Evolutionary conservation across 176 grass and related monocot species (phyloP).

Genomic region (Aegilops bicornis): DNA sequence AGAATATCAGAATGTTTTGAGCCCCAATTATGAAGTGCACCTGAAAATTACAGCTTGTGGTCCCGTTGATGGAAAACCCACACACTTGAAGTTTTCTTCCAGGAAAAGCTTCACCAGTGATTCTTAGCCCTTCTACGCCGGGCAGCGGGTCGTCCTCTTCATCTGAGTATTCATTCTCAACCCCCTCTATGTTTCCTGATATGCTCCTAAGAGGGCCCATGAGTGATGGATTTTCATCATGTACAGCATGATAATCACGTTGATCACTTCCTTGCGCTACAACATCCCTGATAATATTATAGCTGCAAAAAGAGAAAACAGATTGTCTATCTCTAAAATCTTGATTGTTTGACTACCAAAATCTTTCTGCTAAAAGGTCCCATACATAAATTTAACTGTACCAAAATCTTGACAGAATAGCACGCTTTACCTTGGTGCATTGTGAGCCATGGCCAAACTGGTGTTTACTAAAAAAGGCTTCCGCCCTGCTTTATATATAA

Average conservation of each 20-base stretch:
- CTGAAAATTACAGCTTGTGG: too few species aligned
- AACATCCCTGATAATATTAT: constrained; percentile 21
- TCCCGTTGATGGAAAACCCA: too few species aligned
- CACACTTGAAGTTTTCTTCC: too few species aligned
- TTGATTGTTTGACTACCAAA: background rate
- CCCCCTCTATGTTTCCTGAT: constrained; percentile 53
- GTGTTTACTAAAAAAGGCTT: too few species aligned
- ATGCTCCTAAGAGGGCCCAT: constrained; percentile 46
- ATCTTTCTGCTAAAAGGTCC: background rate
- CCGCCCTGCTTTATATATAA: too few species aligned
- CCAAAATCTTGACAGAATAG: background rate
- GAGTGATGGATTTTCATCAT: constrained; percentile 57
- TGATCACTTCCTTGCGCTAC: constrained; percentile 21
- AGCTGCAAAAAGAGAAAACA: constrained; percentile 17
- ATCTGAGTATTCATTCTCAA: too few species aligned
- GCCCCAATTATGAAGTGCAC: too few species aligned
- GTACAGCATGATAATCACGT: constrained; percentile 33
- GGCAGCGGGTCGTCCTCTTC: too few species aligned
- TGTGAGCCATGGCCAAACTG: background rate
- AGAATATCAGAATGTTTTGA: background rate
- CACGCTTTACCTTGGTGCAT: background rate
- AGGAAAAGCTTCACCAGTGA: too few species aligned
- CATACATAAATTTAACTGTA: background rate
- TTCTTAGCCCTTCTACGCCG: too few species aligned
- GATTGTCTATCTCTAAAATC: background rate